Conservation (phyloP, 2,329 filamentous ascomycete genomes). For the Penicillium hesseltinei region DNA sequence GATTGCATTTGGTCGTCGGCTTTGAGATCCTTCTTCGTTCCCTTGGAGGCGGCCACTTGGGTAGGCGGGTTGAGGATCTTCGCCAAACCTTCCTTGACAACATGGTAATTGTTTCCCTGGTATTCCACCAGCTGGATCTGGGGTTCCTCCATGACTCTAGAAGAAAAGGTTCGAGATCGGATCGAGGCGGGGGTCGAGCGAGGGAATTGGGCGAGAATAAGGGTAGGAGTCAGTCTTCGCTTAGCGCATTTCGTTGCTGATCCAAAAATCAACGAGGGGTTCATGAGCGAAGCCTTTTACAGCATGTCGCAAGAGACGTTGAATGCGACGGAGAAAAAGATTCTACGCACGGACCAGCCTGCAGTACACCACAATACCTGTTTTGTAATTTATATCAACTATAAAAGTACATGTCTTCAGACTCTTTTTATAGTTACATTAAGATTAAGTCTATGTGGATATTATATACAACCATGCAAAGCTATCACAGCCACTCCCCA, state of each 20-base stretch:
- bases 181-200: background rate
- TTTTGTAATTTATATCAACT: conserved; percentile 2
- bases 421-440: background rate
- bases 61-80: conserved; percentile 62
- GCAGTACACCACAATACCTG: background rate
- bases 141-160: conserved; percentile 22
- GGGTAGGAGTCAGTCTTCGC: background rate
- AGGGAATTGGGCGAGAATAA: conserved; percentile 2
- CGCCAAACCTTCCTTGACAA: conserved; percentile 66
- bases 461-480: background rate
- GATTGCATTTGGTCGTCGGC: conserved; percentile 64
- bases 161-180: conserved; percentile 11
- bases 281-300: conserved; percentile 15
- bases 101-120: conserved; percentile 55
- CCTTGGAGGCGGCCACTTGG: conserved; percentile 43
- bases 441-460: background rate
- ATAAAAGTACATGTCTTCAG: background rate
- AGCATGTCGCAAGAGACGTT: conserved; percentile 10
- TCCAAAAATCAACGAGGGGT: conserved; percentile 7
- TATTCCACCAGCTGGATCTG: conserved; percentile 39
- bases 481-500: conserved; percentile 50
- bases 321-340: conserved; percentile 19
- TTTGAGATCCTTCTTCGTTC: conserved; percentile 44
- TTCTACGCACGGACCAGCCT: conserved; percentile 21
- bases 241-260: conserved; percentile 14